Base-by-base conservation (phyloP, 208 protist genomes). In the Lotmaria passim region DNA sequence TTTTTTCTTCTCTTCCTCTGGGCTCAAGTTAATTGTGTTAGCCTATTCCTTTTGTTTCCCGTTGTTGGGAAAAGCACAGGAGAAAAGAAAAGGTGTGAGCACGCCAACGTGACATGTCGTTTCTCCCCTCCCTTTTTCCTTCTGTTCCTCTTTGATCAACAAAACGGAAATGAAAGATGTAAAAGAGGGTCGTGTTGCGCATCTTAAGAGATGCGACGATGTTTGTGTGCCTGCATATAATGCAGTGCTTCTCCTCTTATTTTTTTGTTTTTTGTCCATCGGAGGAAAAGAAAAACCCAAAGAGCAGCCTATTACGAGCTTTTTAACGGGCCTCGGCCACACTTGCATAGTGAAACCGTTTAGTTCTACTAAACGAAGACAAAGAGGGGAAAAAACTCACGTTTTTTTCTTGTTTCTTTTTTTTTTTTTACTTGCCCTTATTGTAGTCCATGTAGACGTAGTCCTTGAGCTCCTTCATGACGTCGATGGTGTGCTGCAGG, bases 401-500 rank as follows among this genome's bases (percentile, higher is more conserved):
- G 7, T 55, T 38, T 14, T 4, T 21, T 38, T 38, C 12, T 55
- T 38, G 46, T 4, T 21, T 38, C n/a, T 23, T n/a, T 56, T 52
- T 41, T 7, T 61, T 41, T 4, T 15, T 26, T 46, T 47, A 64
- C 55, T 75, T 55, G 41, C 24, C 61, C 61, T 56, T 58, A 67
- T 83, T 81, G 79, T 86, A 96, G 62, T 90, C 78, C 74, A 96
- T 82, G 75, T 84, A 81, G 30, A 95, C 69, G 52, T 83, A 73
- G 26, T 87, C 69, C 50, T 81, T 84, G 26, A 98, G 66, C 30
- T 96, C 86, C 48, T 82, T 73, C 64, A 98, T 92, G n/a, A 96
- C 82, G 36, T 95, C 78, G 5, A 98, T 70, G 19, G 90, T 93
- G 59, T 92, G 80, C 58, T 98, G 91, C 21, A 98, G 71, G 81